Conservation (phyloP, 2,329 filamentous ascomycete genomes). For the Neofusicoccum sp. region DNA sequence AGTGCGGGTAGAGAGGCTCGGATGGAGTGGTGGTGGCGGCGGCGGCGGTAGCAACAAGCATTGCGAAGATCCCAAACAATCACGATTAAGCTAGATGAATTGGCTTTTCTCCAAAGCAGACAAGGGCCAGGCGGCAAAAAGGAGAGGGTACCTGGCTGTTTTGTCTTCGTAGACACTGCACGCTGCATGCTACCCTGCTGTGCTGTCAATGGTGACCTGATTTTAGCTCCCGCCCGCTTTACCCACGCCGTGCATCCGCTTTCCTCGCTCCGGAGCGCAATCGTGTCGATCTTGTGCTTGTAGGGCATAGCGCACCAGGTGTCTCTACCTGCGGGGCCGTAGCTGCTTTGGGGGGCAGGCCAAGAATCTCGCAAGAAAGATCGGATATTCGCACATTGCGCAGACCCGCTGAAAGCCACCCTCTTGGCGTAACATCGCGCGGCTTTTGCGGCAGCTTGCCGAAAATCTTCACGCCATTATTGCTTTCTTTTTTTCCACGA, state of each 20-base stretch:
- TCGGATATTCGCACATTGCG: slow-evolving; percentile 7
- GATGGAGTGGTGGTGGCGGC: background rate
- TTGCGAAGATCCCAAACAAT: no score
- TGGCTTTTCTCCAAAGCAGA: no score
- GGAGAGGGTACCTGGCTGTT: no score
- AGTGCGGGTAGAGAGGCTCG: slow-evolving; percentile 15
- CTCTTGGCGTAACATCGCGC: background rate
- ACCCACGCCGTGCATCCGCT: background rate
- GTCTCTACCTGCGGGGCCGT: background rate
- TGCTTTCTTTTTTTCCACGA: background rate
- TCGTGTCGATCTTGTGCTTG: background rate
- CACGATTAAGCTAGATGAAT: no score
- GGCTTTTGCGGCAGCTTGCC: background rate
- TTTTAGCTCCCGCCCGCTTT: slow-evolving; percentile 3
- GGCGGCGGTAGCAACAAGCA: background rate
- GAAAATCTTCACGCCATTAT: background rate
- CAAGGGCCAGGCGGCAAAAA: no score
- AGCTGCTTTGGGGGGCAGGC: background rate
- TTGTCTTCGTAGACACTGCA: no score
- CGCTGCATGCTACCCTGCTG: no score
- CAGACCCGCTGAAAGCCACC: background rate
- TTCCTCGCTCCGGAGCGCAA: background rate
- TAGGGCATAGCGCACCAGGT: background rate
- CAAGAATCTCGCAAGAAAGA: slow-evolving; percentile 11
- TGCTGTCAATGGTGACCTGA: background rate